Base-by-base conservation (phyloP, 2,329 filamentous ascomycete genomes). In the Fusarium sulawesiense region DNA sequence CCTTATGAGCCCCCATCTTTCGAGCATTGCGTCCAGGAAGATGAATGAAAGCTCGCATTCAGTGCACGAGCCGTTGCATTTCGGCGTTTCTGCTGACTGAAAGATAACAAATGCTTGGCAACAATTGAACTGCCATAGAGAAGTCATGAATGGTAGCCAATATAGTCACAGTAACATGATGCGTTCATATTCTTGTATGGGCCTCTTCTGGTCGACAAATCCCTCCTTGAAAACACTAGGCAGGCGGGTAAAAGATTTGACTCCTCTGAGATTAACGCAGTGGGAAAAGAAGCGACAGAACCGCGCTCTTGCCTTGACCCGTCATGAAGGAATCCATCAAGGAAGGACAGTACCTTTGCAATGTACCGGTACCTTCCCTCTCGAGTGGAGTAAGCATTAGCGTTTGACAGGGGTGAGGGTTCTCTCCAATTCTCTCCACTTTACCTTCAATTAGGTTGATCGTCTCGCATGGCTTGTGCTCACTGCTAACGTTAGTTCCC, bases 361-460 rank as follows among this genome's bases (percentile, higher is more conserved):
- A 68, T 60, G 68, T 70, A 70, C 41, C 41, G 44, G 67, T 71
- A 70, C 68, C 47, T 70, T 30, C 6, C 32, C 30, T 56, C 32
- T 45, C 20, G 32, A 48, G 60, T 71, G 68, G 34, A 63, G 68
- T 56, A 68, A 56, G 40, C 40, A 34, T 58, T 54, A 61, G 61
- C 32, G 54, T 64, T 40, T 21, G 37, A 48, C 54, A 20, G 29
- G 62, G 62, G 37, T 60, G 8, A 30, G 8, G 44, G 46, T 53
- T 54, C 55, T 68, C 68, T 68, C 64, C 55, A 70, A 66, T 47
- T 70, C 68, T 70, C 68, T 11, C 68, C 68, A 70, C 68, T 58
- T 44, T 68, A 48, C 55, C 44, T 53, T 44, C 58, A 64, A 71
- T 71, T 62, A 48, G 64, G 63, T 67, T 66, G 67, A 73, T 73